Conservation (phyloP, 1,284 basidiomycete species). For the Fistulinella staudtii region DNA sequence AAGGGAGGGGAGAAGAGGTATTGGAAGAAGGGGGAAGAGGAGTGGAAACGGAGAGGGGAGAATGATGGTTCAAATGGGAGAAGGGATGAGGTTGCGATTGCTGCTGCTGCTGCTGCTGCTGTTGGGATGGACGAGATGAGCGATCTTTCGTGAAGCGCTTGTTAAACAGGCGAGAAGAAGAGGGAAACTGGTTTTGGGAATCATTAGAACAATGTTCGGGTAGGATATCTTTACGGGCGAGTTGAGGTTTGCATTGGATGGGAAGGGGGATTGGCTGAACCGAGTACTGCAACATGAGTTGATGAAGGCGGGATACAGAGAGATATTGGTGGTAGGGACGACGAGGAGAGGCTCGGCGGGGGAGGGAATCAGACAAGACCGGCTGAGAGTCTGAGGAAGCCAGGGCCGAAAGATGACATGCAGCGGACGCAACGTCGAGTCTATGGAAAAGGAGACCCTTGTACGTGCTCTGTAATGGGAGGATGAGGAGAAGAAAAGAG, state of each 20-base stretch:
- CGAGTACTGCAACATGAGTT: slow-evolving; percentile 68
- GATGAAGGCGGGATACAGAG: slow-evolving; percentile 25
- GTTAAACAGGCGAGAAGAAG: slow-evolving; percentile 35
- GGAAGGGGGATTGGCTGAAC: slow-evolving; percentile 49
- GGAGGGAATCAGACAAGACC: slow-evolving; percentile 49
- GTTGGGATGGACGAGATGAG: slow-evolving; percentile 37
- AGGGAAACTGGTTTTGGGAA: slow-evolving; percentile 19
- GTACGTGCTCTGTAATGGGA: no score
- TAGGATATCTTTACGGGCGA: slow-evolving; percentile 33
- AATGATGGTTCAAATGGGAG: slow-evolving; percentile 14
- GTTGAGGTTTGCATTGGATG: slow-evolving; percentile 37
- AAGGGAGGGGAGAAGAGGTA: slow-evolving; percentile 26
- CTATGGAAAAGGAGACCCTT: no score
- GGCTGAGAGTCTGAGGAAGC: slow-evolving; percentile 51
- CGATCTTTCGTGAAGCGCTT: slow-evolving; percentile 40
- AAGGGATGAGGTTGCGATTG: slow-evolving; percentile 17
- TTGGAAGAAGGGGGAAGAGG: slow-evolving; percentile 31
- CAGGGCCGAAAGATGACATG: slow-evolving; percentile 47
- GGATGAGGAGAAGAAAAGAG: neutral
- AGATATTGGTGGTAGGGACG: slow-evolving; percentile 22
- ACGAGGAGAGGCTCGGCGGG: slow-evolving; percentile 25
- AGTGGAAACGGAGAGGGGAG: slow-evolving; percentile 11
- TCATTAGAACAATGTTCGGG: slow-evolving; percentile 48
- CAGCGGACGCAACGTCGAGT: no score
- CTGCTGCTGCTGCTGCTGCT: slow-evolving; percentile 38